Base-by-base conservation (phyloP, 148 eudicot genomes). In the Chenopodium album region DNA sequence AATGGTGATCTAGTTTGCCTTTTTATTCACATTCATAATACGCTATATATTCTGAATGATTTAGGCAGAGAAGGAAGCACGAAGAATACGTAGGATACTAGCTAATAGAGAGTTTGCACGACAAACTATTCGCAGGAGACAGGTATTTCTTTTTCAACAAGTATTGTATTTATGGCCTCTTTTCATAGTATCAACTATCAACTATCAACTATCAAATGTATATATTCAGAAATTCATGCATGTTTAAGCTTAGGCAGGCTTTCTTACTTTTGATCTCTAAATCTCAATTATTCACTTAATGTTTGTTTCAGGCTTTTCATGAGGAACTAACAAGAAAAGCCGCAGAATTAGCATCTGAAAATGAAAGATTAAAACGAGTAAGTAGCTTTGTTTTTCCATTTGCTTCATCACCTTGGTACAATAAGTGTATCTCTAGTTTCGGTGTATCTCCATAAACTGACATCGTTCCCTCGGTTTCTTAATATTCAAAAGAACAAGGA, bases 41-140 rank as follows among this genome's bases (percentile, higher is more conserved):
- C 26, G 20, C 26, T 34, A 3, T 34, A 34, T 34, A 8, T 68
- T 41, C 23, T 65, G 0, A 4, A 32, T 81, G 9, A 23, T 14
- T 19, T 75, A 94, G 98, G 89, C 85, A 7, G 94, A 92, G 76
- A 94, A 88, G 82, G 94, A 94, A 84, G 94, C 84, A 68, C 87
- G 95, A 52, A 92, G 88, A 81, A 19, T 90, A 60, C 91, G 91
- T 1, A 89, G 97, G 72, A 86, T 94, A 13, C 74, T 94, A 78
- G 97, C 98, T 23, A 94, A 94, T 65, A 88, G 98, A 76, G 98
- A 94, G 85, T 94, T 97, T 0, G 98, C 98, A 17, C 87, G 97
- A 70, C 92, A 91, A 84, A 91, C 98, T 3, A 94, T 94, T 79
- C 93, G 95, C 14, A 90, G 95, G 41, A 88, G 97, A 81, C 97